These are phyloP conservation scores for Sporothrix pallida DNA, from an alignment of 2,329 filamentous ascomycete species.

Conservation along the genomic window DNA sequence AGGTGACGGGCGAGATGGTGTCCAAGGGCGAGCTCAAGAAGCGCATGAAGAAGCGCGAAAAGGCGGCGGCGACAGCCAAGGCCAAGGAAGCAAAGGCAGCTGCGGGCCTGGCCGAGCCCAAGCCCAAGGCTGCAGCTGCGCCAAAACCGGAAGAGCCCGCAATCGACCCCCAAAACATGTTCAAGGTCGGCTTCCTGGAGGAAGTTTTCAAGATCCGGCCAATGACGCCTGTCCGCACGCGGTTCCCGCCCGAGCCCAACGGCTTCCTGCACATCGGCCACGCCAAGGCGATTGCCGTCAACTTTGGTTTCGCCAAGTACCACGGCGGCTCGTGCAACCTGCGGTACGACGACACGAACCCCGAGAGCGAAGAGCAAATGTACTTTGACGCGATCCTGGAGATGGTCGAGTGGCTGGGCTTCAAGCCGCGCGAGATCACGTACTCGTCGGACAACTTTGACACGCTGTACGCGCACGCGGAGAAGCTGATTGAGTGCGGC, in stretches of 20 bases:
- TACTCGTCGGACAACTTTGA: conserved; percentile 92
- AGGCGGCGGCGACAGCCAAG: conserved; percentile 57
- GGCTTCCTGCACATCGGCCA: conserved; percentile 94
- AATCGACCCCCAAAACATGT: conserved; percentile 70
- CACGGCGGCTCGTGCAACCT: conserved; percentile 66
- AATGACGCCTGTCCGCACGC: conserved; percentile 66
- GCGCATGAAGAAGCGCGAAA: conserved; percentile 62
- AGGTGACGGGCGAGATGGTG: conserved; percentile 69
- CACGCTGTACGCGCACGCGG: conserved; percentile 83
- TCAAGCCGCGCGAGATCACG: conserved; percentile 78
- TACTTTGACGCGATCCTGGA: conserved; percentile 91
- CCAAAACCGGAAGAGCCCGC: conserved; percentile 54
- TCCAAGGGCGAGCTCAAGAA: conserved; percentile 70
- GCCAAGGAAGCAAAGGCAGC: conserved; percentile 43
- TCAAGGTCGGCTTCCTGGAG: conserved; percentile 77
- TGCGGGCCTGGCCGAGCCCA: conserved; percentile 41
- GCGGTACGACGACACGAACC: conserved; percentile 82
- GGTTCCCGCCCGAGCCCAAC: conserved; percentile 88
- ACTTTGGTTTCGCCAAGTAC: conserved; percentile 90
- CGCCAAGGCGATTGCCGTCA: conserved; percentile 92
- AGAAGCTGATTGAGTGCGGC: conserved; percentile 76
- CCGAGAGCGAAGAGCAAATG: conserved; percentile 86
- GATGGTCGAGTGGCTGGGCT: conserved; percentile 84
- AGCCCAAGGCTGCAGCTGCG: conserved; percentile 42
- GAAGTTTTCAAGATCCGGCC: conserved; percentile 74